Conservation (phyloP, 2,329 filamentous ascomycete species). For the Sporothrix pallida region DNA sequence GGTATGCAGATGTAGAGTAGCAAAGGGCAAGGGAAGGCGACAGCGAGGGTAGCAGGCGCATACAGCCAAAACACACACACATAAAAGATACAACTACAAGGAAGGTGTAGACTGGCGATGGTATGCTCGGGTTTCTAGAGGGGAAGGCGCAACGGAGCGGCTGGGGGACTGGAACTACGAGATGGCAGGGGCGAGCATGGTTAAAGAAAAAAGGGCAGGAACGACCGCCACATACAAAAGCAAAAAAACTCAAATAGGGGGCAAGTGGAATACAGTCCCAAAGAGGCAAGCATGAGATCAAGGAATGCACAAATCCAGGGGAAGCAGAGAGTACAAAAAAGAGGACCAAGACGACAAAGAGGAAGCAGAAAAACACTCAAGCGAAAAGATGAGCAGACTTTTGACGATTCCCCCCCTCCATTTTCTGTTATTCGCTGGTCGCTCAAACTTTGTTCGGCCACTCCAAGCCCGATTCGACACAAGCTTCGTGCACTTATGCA, state of each 20-base stretch:
- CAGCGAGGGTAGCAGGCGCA: not conserved
- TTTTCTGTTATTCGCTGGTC: not conserved
- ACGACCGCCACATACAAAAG: not conserved
- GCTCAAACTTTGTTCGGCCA: not conserved
- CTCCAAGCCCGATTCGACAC: constrained; percentile 26
- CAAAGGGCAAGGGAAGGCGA: constrained; percentile 7
- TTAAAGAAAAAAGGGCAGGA: constrained; percentile 17
- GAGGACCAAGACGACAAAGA: not conserved
- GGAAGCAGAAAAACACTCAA: constrained; percentile 1
- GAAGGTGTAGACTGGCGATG: not conserved
- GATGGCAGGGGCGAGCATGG: not conserved
- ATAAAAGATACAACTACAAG: not conserved
- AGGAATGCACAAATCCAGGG: not conserved
- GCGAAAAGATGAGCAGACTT: not conserved
- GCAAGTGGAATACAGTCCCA: constrained; percentile 8
- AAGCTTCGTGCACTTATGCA: constrained; percentile 26
- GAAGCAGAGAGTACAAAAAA: constrained; percentile 2
- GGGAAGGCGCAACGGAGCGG: constrained; percentile 13
- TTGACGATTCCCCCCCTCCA: not conserved
- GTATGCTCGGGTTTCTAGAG: not conserved
- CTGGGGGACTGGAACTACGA: not conserved
- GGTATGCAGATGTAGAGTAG: constrained; percentile 1
- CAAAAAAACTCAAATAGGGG: constrained; percentile 21
- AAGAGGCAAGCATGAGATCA: constrained; percentile 14
- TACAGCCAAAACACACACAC: not conserved